Evolutionary conservation across 108 stramenopile species (phyloP), one percentile per base, ranked within the genome.

Genomic region (Conticribra weissflogii): DNA sequence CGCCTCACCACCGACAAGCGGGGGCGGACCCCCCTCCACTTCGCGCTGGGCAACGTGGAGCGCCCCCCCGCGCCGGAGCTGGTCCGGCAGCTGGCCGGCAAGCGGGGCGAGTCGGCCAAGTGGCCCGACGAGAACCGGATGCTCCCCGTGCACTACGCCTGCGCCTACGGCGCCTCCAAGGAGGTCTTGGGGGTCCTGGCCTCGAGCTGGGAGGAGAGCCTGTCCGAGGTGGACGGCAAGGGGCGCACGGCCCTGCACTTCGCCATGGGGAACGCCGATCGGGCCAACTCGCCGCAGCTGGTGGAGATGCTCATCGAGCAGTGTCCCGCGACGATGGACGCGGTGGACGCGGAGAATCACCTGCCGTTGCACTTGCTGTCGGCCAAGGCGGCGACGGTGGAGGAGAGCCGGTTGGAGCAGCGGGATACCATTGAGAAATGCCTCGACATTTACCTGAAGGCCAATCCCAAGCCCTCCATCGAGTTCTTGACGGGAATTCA

Each of bases 71-170:
- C 70, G 7, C 50, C 63, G 17, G 14, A 29, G 18, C 14, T 78
- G 51, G 76, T 78, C 1, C 47, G n/a, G 31, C 50, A 66, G 32
- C 49, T 78, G 53, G 50, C 19, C 3, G 70, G 63, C 23, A 72
- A 49, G 53, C 34, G 27, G 29, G 52, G 36, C 36, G 50, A 60
- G 55, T 53, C 58, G 23, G 86, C 87, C 0, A 76, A 79, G 46
- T 54, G 87, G 49, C 59, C 82, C 18, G 89, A 90, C 67, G 68
- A 71, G 45, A 85, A 86, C 30, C 80, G 82, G 1, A 90, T 93
- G 89, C 68, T 93, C 17, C 88, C 92, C 3, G 82, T 93, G 64
- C 92, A 89, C 58, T 89, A 88, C 64, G 92, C 92, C 5, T 88
- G 85, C 76, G 92, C 89, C 24, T 93, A 93, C 67, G 92, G 92